These are phyloP conservation scores for Trichoderma sp. DNA, from an alignment of 2,329 filamentous ascomycete genomes.

Conservation along the genomic window DNA sequence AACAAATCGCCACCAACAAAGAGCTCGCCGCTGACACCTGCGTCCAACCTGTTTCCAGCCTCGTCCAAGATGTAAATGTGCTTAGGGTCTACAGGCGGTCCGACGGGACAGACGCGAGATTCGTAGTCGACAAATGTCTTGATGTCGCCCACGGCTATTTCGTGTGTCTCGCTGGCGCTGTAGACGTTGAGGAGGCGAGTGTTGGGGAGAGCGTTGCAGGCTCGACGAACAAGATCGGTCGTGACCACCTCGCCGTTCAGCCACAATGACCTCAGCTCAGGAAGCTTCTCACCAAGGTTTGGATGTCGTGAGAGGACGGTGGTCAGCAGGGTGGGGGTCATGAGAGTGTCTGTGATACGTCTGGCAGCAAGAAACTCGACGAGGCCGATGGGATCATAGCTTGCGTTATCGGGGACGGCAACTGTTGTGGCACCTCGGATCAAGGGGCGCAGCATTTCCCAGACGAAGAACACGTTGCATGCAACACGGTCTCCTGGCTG, in stretches of 20 bases:
- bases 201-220: slow-evolving; percentile 66
- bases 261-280: slow-evolving; percentile 71
- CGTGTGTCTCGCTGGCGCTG: slow-evolving; percentile 80
- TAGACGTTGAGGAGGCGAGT: slow-evolving; percentile 76
- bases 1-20: slow-evolving; percentile 74
- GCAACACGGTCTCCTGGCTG: slow-evolving; percentile 73
- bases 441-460: slow-evolving; percentile 79
- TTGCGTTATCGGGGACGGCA: slow-evolving; percentile 72
- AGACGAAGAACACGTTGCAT: slow-evolving; percentile 88
- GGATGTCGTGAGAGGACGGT: slow-evolving; percentile 71
- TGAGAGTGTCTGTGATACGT: slow-evolving; percentile 75
- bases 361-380: slow-evolving; percentile 68
- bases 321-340: slow-evolving; percentile 78
- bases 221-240: slow-evolving; percentile 71
- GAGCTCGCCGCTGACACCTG: slow-evolving; percentile 68
- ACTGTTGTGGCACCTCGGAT: slow-evolving; percentile 75
- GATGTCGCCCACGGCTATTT: slow-evolving; percentile 77
- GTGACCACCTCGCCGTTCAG: slow-evolving; percentile 83
- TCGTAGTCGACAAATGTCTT: slow-evolving; percentile 64
- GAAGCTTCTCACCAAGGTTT: slow-evolving; percentile 62
- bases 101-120: slow-evolving; percentile 70
- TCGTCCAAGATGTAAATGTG: slow-evolving; percentile 75
- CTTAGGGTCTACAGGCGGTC: slow-evolving; percentile 65
- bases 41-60: slow-evolving; percentile 62
- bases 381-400: slow-evolving; percentile 74